A percentile compares a stretch with the other conserved stretches of the same genome.
Conservation (phyloP, 306 rosid species). For the Myrica gale region DNA sequence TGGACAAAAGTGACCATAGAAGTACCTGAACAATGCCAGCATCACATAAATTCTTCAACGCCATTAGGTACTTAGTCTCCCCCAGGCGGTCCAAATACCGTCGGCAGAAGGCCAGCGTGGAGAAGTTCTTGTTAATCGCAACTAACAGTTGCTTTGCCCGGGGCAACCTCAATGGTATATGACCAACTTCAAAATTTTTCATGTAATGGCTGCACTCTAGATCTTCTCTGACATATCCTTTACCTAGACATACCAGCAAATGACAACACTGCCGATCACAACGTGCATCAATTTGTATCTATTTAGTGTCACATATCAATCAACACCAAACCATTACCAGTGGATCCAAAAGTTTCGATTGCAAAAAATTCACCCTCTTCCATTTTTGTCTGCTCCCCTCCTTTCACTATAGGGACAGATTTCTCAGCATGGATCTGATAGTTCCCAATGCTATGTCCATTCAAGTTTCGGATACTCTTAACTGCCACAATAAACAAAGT, state of each 20-base stretch:
- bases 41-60: constrained; percentile 84
- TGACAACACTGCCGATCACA: constrained; percentile 2
- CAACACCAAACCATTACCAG: constrained; percentile 51
- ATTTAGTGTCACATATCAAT: constrained; percentile 17
- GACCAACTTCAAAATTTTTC: constrained; percentile 91
- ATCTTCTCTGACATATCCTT: constrained; percentile 94
- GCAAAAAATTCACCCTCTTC: constrained; percentile 99
- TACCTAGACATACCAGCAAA: constrained; percentile 54
- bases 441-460: constrained; percentile 95
- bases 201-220: constrained; percentile 98
- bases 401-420: constrained; percentile 94
- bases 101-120: constrained; percentile 90
- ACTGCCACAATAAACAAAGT: constrained; percentile 43
- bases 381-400: constrained; percentile 99
- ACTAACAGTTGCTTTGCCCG: constrained; percentile 88
- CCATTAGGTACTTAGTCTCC: constrained; percentile 95
- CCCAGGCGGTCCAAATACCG: constrained; percentile 93
- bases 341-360: constrained; percentile 91
- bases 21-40: constrained; percentile 85
- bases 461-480: constrained; percentile 90
- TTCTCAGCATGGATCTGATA: constrained; percentile 97
- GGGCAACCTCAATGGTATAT: constrained; percentile 86
- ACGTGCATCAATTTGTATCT: constrained; percentile 20
- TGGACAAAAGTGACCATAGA: neutral
- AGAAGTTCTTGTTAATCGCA: constrained; percentile 84